Base-by-base conservation (phyloP, 371 early-diverging fungal genomes). In the Batrachochytrium dendrobatidis region DNA sequence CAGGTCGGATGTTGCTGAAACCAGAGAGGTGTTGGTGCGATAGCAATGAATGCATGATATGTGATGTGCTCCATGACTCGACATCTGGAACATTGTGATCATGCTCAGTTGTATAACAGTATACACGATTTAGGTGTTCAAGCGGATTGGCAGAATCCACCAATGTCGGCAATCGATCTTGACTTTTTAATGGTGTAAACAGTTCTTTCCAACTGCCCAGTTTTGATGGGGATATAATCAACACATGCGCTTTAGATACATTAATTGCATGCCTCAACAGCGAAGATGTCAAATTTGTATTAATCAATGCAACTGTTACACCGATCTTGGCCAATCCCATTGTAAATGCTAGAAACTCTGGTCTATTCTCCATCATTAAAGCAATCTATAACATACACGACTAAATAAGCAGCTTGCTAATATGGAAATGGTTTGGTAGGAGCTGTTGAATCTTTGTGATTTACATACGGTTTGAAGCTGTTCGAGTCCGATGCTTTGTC, bases 271-370 rank as follows among this genome's bases (percentile, higher is more conserved):
- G 71, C n/a, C 26, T 35, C 3, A 70, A 56, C 5, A 60, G 44
- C 34, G 55, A 30, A 10, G 60, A 61, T 5, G 0, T 58, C 20
- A 69, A 30, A 55, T 70, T 68, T 20, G 68, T 58, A 59, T 70
- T 70, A 45, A 70, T 35, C 5, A 70, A 50, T 8, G 71, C 68
- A 22, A 56, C 29, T 10, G 65, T 54, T n/a, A 35, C 48, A 34
- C 71, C 71, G 56, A 56, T 20, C 51, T 66, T 66, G 28, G 66
- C 62, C 22, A 67, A 49, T 1, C 63, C 70, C 55, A 68, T 64
- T 29, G 66, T 66, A 17, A 70, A 30, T 5, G 54, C 50, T 26
- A 68, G 58, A 34, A 63, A 66, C 55, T 66, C 70, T 2, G 67
- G 64, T 0, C 60, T 29, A 48, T 69, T 66, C 32, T 53, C 57